A percentile compares a stretch with the other conserved stretches of the same genome.
phyloP scores from a whole-genome alignment of 2,329 filamentous ascomycete species.

The Phyllosticta paracitricarpa region DNA sequence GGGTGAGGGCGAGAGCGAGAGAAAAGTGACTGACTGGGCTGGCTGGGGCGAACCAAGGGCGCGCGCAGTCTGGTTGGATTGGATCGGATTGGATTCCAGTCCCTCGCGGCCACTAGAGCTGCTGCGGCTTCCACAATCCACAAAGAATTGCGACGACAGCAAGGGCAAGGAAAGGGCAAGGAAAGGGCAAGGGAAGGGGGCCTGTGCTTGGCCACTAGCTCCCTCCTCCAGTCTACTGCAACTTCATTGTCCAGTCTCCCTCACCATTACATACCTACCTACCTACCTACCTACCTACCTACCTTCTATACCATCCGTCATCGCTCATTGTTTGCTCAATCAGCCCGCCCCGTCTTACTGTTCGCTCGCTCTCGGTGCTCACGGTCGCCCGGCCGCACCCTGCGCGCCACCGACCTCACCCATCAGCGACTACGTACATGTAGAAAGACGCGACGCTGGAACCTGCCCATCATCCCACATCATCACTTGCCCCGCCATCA shows the following conservation, averaged over 20 bases:
- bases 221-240: no score
- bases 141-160: neutral
- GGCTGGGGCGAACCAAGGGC: neutral
- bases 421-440: neutral
- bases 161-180: neutral
- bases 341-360: neutral
- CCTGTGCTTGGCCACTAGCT: neutral
- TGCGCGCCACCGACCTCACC: constrained; percentile 14
- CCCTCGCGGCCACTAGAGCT: neutral
- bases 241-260: no score
- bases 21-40: neutral
- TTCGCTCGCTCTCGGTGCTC: neutral
- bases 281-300: no score
- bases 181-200: neutral
- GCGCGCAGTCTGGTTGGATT: no score
- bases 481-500: constrained; percentile 27
- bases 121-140: neutral
- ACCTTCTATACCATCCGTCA: neutral
- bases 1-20: neutral
- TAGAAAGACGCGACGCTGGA: neutral
- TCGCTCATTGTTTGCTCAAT: neutral
- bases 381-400: neutral
- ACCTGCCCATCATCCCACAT: constrained; percentile 11
- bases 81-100: neutral
- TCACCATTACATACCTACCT: neutral